Conservation (phyloP, 805 yeast genomes). For the Kodamaea kaohsiungensis region DNA sequence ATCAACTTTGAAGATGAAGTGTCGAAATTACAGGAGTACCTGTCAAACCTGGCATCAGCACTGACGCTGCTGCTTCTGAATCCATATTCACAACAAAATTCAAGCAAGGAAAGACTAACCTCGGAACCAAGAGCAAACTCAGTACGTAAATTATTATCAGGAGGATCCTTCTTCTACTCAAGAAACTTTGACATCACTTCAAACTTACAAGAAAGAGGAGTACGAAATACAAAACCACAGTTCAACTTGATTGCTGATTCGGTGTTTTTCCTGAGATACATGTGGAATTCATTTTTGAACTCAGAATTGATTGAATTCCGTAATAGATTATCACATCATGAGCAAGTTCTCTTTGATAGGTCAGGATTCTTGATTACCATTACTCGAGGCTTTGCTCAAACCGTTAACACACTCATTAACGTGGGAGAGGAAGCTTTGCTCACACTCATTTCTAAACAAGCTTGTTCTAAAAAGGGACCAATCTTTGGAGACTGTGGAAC, state of each 20-base stretch:
- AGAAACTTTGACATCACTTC: slow-evolving; percentile 48
- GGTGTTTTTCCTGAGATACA: slow-evolving; percentile 46
- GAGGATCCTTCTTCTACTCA: slow-evolving; percentile 52
- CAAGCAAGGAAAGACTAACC: slow-evolving; percentile 1
- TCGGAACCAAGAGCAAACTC: slow-evolving; percentile 31
- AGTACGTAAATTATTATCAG: slow-evolving; percentile 43
- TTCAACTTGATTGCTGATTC: slow-evolving; percentile 32
- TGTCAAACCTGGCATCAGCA: slow-evolving; percentile 5
- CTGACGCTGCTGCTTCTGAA: slow-evolving; percentile 10
- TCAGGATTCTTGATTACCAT: slow-evolving; percentile 50
- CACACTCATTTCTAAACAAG: slow-evolving; percentile 54
- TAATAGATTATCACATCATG: slow-evolving; percentile 40
- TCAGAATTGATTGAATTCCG: slow-evolving; percentile 48
- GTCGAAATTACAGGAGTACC: background rate
- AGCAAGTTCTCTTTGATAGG: slow-evolving; percentile 42
- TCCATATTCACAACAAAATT: background rate
- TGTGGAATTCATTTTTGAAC: slow-evolving; percentile 54
- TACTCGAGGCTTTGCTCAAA: slow-evolving; percentile 53
- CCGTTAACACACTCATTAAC: slow-evolving; percentile 34
- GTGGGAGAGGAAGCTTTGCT: slow-evolving; percentile 40
- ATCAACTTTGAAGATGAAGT: slow-evolving; percentile 6
- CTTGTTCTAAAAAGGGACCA: slow-evolving; percentile 48
- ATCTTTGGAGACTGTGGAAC: slow-evolving; percentile 59
- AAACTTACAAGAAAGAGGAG: slow-evolving; percentile 46
- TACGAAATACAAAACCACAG: slow-evolving; percentile 12